These are phyloP conservation scores for Bipolaris gigantea DNA, from an alignment of 2,329 filamentous ascomycete genomes.

Conservation along the genomic window DNA sequence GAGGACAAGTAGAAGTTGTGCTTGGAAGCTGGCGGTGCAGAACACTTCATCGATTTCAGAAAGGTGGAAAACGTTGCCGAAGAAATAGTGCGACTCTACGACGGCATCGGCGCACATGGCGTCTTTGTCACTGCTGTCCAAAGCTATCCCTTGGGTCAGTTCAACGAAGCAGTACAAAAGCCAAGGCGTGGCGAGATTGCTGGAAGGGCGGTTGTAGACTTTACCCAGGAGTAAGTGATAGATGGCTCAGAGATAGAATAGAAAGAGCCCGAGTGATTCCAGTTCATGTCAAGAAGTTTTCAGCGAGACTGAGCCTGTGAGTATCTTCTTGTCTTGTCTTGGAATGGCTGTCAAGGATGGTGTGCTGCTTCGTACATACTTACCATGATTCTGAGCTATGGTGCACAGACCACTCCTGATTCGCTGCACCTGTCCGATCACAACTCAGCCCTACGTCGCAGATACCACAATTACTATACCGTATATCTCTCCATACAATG, in stretches of 20 bases:
- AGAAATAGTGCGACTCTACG: constrained; percentile 39
- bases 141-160: constrained; percentile 46
- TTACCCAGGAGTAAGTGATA: constrained; percentile 47
- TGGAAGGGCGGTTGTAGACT: constrained; percentile 58
- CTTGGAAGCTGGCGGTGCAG: constrained; percentile 37
- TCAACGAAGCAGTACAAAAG: constrained; percentile 57
- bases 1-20: constrained; percentile 42
- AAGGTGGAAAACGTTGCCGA: constrained; percentile 37
- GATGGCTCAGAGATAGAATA: neutral
- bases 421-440: constrained; percentile 17
- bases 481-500: constrained; percentile 17
- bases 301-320: too few species aligned
- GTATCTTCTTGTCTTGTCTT: neutral
- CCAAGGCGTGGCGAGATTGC: constrained; percentile 55
- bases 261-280: neutral
- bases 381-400: constrained; percentile 34
- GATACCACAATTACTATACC: neutral
- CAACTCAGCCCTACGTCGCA: constrained; percentile 20
- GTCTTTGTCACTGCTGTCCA: constrained; percentile 46
- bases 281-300: too few species aligned
- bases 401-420: constrained; percentile 15
- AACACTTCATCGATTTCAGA: constrained; percentile 46
- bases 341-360: neutral
- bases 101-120: constrained; percentile 44
- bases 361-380: neutral